Conservation (phyloP, 1,284 basidiomycete genomes). For the Ganoderma boninense region DNA sequence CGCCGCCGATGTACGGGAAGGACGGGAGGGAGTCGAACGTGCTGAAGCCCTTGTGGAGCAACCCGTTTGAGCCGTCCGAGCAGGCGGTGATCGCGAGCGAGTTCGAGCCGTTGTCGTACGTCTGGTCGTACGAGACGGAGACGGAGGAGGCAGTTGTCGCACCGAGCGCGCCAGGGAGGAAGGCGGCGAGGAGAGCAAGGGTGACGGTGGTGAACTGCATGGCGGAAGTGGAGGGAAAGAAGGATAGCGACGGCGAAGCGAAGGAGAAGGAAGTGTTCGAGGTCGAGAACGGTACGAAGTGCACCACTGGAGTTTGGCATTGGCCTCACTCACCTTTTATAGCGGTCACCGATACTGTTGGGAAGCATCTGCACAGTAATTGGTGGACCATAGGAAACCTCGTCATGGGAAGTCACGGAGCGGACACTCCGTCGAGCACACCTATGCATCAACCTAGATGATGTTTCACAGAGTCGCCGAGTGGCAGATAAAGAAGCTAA, state of each 20-base stretch:
- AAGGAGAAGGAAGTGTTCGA: not conserved
- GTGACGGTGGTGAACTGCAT: conserved; percentile 24
- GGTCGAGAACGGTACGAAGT: not conserved
- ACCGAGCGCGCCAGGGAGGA: not conserved
- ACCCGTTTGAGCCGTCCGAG: conserved; percentile 54
- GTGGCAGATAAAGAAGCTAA: conserved; percentile 32
- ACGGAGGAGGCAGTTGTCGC: conserved; percentile 38
- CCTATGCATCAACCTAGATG: not conserved
- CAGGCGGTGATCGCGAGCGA: conserved; percentile 53
- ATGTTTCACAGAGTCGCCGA: not conserved
- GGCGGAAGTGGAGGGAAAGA: not conserved
- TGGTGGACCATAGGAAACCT: not conserved
- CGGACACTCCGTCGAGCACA: not conserved
- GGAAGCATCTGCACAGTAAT: not conserved
- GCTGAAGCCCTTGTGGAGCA: conserved; percentile 35
- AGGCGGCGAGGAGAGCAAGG: conserved; percentile 1
- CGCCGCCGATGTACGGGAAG: conserved; percentile 61
- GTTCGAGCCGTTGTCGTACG: conserved; percentile 48
- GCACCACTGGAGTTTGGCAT: not conserved
- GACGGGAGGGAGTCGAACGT: conserved; percentile 56
- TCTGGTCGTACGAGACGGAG: conserved; percentile 49
- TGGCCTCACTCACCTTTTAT: not conserved
- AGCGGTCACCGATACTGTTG: not conserved
- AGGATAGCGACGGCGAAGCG: not conserved
- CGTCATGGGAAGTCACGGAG: not conserved